These are phyloP conservation scores for Solanum piurae DNA, from an alignment of 257 asterid species.

Conservation along the genomic window DNA sequence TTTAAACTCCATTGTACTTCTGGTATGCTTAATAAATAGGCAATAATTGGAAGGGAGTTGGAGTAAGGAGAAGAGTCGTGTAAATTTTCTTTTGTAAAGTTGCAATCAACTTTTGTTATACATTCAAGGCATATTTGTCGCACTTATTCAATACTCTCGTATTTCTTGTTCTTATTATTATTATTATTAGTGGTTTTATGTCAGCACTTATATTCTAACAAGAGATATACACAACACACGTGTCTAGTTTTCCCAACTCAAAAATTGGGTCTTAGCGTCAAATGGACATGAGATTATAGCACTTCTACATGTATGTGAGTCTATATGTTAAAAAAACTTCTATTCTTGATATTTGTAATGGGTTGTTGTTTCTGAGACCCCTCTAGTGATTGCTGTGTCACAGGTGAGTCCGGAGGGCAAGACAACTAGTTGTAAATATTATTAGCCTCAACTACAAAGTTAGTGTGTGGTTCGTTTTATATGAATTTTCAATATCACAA, in stretches of 20 bases:
- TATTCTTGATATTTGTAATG: not conserved
- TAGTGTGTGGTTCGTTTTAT: not conserved
- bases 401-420: not conserved
- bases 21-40: not conserved
- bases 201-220: not conserved
- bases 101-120: not conserved
- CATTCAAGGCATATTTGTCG: not conserved
- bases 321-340: not conserved
- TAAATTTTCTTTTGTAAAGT: not conserved
- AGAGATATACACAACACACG: not conserved
- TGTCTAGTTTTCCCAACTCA: not conserved
- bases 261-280: not conserved
- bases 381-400: not conserved
- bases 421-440: not conserved
- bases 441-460: not conserved
- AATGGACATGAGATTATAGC: not conserved
- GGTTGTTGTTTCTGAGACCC: not conserved
- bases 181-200: not conserved
- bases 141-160: not conserved
- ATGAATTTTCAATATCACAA: not conserved
- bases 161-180: not conserved
- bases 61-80: not conserved
- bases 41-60: not conserved
- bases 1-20: not conserved
- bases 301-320: not conserved